Evolutionary conservation across 2,329 filamentous ascomycete genomes (phyloP), one percentile per base, ranked within the genome.

Genomic region (Trichophyton schoenleinii): DNA sequence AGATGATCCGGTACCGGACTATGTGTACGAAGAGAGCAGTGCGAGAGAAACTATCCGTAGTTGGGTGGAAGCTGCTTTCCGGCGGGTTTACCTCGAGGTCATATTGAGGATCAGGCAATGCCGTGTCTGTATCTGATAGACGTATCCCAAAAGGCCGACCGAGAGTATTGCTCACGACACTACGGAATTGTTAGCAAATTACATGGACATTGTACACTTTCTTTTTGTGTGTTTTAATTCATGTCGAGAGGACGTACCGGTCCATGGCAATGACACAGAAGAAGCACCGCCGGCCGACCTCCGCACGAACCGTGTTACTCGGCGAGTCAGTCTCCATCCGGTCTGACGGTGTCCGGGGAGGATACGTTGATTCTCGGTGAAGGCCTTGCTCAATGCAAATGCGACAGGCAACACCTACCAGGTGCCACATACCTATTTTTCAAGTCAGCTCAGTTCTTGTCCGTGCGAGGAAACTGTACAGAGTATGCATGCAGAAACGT

Each of bases 231-330:
- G 31, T 22, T 46, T 36, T 58, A 38, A 42, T 36, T 42, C 20
- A 18, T 62, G 52, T 9, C 18, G 2, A 25, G 18, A 25, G 44
- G n/a, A 15, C 72, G 7, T 72, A 71, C 42, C 74, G 66, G 60
- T 77, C 75, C 63, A 77, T 68, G 1, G 71, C 70, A 1, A 78
- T 69, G 0, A 77, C 68, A 60, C 73, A 76, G 75, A 77, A 78
- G 60, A 78, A 78, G 41, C 75, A 77, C 8, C 75, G 61, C 3
- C 74, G 64, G 3, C 70, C 70, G 0, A 73, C 68, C 63, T 78
- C 75, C 52, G 59, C 63, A 8, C 49, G 53, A 53, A 61, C 59
- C 6, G 9, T 22, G 25, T 49, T 49, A n/a, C 44, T 49, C 6
- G 58, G 31, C 7, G 25, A 18, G 20, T 60, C 60, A 28, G 55